Evolutionary conservation across 2,329 filamentous ascomycete species (phyloP).

Genomic region (Zymoseptoria passerinii): DNA sequence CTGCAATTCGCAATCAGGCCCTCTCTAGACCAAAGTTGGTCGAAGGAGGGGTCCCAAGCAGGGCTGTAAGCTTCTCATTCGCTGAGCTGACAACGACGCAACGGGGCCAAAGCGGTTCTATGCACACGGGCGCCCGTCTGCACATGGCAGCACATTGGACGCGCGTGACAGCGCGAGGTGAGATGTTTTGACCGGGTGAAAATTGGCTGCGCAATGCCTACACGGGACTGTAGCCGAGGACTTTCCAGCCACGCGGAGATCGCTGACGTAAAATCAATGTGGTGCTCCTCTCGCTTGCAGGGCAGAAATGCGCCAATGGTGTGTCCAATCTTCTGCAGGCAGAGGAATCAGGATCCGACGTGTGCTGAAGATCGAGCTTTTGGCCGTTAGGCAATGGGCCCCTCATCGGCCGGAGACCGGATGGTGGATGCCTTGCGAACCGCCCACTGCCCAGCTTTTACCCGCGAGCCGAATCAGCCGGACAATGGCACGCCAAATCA

Average conservation of each 20-base stretch:
- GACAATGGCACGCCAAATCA: not conserved
- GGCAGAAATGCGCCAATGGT: not conserved
- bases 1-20: not conserved
- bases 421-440: not conserved
- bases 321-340: not conserved
- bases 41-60: not conserved
- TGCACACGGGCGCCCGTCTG: not conserved
- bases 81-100: not conserved
- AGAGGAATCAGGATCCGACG: not conserved
- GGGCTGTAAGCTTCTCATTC: not conserved
- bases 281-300: not conserved
- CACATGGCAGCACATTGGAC: not conserved
- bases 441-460: not conserved
- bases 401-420: not conserved
- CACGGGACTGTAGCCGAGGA: slow-evolving; percentile 1
- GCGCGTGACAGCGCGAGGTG: slow-evolving; percentile 2
- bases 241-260: not conserved
- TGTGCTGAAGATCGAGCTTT: not conserved
- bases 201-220: not conserved
- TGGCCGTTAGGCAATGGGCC: not conserved
- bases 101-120: not conserved
- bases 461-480: not conserved
- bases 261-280: slow-evolving; percentile 3
- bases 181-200: not conserved
- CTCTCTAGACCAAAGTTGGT: not conserved